Evolutionary conservation across 805 yeast species (phyloP), one percentile per base, ranked within the genome.

Genomic region (Debaryomyces castellii): DNA sequence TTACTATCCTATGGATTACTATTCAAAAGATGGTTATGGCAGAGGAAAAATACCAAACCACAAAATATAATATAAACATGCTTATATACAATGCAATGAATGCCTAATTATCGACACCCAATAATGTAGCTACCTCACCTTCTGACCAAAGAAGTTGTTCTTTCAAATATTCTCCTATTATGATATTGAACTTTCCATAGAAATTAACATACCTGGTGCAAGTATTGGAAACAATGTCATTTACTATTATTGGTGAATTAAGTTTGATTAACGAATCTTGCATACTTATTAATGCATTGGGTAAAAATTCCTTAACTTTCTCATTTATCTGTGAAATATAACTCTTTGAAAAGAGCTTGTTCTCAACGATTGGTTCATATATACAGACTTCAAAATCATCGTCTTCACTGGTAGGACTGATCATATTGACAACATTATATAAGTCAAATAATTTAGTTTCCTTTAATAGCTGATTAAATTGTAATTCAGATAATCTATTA

Each of bases 1-100:
- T 1, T 83, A 76, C 46, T 94, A 94, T 60, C 97, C 97, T 8
- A 94, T 94, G 99, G 98, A 94, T 62, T 94, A 92, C 62, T 94
- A 94, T 60, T 82, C 85, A 6, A 78, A 79, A 54, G 87, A 89
- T 42, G 98, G 99, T 1, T 91, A 90, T 58, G 97, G 97, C 9
- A 76, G 97, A 52, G 97, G 97, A 5, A 73, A 80, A 53, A 60
- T 76, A 8, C 97, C 97, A 1, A 56, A 68, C 42, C 78, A 67
- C 55, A 28, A 48, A 21, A 45, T 47, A 12, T 44, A 24, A 44
- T 35, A 44, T 48, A 17, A 23, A 21, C 38, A 40, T 33, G 12
- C 16, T 14, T 27, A 23, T 48, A 47, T 21, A 14, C 16, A 16
- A 37, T 23, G 9, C 18, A 17, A 47, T 24, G 28, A 41, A 8